phyloP scores from a whole-genome alignment of 176 grass and related monocot genomes.

The Oryza glaberrima region DNA sequence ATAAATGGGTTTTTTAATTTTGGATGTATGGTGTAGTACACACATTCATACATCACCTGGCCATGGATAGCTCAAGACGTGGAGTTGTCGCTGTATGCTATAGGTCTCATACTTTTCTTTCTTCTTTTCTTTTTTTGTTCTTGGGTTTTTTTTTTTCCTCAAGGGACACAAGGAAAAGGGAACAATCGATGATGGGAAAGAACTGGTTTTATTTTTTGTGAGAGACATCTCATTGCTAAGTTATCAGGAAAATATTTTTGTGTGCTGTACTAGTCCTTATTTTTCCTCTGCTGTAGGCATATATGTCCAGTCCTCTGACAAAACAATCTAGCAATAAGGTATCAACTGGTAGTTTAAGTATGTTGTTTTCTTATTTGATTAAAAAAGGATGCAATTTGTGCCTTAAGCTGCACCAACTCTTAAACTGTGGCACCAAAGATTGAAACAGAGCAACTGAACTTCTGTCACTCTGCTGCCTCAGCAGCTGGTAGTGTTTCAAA shows the following conservation, averaged over 20 bases:
- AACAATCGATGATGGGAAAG: slow-evolving; percentile 39
- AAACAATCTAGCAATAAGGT: slow-evolving; percentile 27
- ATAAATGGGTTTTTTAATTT: slow-evolving; percentile 27
- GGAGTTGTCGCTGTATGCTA: slow-evolving; percentile 33
- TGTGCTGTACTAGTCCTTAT: background rate
- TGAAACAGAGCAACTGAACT: slow-evolving; percentile 42
- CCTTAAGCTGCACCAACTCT: slow-evolving; percentile 21
- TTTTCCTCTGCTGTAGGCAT: slow-evolving; percentile 21
- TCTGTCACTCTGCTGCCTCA: slow-evolving; percentile 44
- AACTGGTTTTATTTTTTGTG: slow-evolving; percentile 10
- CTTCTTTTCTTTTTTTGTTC: background rate
- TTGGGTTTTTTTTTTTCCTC: background rate
- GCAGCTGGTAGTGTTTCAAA: slow-evolving; percentile 14
- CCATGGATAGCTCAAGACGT: slow-evolving; percentile 28
- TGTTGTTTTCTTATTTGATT: background rate
- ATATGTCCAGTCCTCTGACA: slow-evolving; percentile 29
- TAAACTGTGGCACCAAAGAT: slow-evolving; percentile 24
- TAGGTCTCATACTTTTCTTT: background rate
- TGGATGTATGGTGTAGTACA: slow-evolving; percentile 29
- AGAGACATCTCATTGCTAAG: slow-evolving; percentile 37
- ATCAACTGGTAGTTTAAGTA: slow-evolving; percentile 16
- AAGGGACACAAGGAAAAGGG: slow-evolving; percentile 14
- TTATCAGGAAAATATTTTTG: slow-evolving; percentile 28
- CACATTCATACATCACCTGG: slow-evolving; percentile 51
- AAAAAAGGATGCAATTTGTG: background rate